Conservation (phyloP, 108 stramenopile species). For the Cafeteria roenbergensis region DNA sequence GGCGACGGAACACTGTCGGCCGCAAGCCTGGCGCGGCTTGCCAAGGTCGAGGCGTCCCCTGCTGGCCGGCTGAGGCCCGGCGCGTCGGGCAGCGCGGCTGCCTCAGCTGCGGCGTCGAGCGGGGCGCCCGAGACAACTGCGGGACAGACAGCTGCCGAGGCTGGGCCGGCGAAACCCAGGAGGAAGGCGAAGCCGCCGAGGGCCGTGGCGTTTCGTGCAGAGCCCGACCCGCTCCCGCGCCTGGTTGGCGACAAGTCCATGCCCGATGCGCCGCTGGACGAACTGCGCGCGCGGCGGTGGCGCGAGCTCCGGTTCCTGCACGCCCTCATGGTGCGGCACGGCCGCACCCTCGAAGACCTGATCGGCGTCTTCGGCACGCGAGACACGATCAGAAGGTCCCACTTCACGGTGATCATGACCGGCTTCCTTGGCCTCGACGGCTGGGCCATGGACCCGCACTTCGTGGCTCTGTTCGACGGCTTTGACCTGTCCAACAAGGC, state of each 20-base stretch:
- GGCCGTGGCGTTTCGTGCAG: no score
- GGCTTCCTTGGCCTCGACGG: not conserved
- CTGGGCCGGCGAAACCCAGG: no score
- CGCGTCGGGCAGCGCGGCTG: no score
- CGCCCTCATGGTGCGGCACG: not conserved
- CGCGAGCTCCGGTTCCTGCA: not conserved
- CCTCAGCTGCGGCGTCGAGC: no score
- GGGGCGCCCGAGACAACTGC: no score
- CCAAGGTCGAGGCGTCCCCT: no score
- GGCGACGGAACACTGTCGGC: no score
- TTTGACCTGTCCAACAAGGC: not conserved
- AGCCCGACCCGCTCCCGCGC: no score
- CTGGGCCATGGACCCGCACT: not conserved
- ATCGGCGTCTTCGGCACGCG: not conserved
- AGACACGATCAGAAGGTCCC: not conserved
- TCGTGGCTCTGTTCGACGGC: not conserved
- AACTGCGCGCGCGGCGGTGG: not conserved
- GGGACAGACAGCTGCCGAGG: no score
- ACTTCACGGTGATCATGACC: not conserved
- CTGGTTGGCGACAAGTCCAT: not conserved
- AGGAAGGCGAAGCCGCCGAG: no score
- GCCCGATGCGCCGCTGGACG: not conserved
- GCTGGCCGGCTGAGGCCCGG: no score
- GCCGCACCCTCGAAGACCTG: not conserved
- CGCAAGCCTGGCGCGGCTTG: no score